These are phyloP conservation scores for Glaciozyma antarctica DNA, from an alignment of 768 basidiomycete species.

Conservation along the genomic window DNA sequence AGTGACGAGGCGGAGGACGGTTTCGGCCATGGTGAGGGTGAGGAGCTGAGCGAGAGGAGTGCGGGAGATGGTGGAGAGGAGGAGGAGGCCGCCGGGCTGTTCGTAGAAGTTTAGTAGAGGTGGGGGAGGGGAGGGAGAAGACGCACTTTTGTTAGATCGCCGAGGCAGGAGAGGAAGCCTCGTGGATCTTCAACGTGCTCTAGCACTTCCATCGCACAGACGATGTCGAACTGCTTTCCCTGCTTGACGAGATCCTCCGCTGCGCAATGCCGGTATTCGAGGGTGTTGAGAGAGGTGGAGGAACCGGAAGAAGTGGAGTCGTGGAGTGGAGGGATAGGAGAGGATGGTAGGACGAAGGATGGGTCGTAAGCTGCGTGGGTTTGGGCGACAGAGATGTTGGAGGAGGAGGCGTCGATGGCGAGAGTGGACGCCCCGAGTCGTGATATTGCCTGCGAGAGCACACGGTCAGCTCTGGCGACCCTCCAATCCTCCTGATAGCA, in stretches of 20 bases:
- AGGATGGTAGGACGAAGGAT: constrained; percentile 72
- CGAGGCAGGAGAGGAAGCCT: constrained; percentile 69
- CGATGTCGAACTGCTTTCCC: constrained; percentile 69
- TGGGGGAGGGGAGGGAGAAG: not conserved
- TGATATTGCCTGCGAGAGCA: constrained; percentile 59
- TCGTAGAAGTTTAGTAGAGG: not conserved
- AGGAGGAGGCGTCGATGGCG: constrained; percentile 82
- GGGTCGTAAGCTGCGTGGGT: constrained; percentile 74
- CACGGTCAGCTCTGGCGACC: not conserved
- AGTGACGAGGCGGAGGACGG: constrained; percentile 66
- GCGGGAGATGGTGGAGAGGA: constrained; percentile 89
- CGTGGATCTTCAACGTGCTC: constrained; percentile 94
- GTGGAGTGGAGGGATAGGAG: constrained; percentile 70
- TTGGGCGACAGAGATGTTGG: constrained; percentile 76
- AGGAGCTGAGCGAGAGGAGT: constrained; percentile 62
- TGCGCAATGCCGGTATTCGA: constrained; percentile 62
- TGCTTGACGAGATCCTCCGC: constrained; percentile 61
- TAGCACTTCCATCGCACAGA: constrained; percentile 94
- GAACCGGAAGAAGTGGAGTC: constrained; percentile 64
- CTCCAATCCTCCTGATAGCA: not conserved
- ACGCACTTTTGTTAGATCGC: constrained; percentile 73
- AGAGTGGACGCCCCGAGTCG: constrained; percentile 76
- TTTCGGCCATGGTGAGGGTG: constrained; percentile 70
- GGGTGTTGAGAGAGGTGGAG: constrained; percentile 19
- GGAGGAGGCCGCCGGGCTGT: constrained; percentile 89